A percentile compares a stretch with the other conserved stretches of the same genome.
Conservation (phyloP, 2,329 filamentous ascomycete species). For the Aspergillus alliaceus region DNA sequence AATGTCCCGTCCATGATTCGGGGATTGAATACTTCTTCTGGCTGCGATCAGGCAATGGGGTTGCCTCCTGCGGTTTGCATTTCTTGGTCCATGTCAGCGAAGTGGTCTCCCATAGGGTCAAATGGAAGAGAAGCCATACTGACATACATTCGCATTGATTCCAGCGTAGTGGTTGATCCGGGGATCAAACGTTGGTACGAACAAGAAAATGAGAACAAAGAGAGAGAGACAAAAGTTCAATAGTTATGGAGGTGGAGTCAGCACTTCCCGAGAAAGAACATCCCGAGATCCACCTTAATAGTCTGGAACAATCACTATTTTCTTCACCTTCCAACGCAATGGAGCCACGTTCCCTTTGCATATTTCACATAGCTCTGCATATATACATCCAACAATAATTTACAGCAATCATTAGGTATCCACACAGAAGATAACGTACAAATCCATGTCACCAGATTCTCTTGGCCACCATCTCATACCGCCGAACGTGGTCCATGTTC, state of each 20-base stretch:
- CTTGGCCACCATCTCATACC: conserved; percentile 96
- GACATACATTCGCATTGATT: too few species aligned
- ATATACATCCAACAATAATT: neutral
- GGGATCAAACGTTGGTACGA: neutral
- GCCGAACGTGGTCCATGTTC: conserved; percentile 66
- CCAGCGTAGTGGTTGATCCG: neutral
- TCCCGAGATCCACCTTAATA: too few species aligned
- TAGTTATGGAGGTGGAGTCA: neutral
- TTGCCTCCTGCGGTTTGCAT: neutral
- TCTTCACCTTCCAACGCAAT: neutral
- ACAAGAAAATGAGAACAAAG: neutral
- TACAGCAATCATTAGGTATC: neutral
- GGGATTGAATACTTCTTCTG: neutral
- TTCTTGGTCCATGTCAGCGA: too few species aligned
- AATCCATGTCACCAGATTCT: conserved; percentile 75
- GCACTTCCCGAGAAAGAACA: neutral
- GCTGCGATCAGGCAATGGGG: neutral
- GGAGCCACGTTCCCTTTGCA: neutral
- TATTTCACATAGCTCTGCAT: too few species aligned
- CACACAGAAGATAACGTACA: neutral
- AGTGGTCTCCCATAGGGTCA: too few species aligned
- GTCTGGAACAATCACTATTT: too few species aligned
- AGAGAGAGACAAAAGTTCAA: too few species aligned
- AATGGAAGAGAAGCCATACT: too few species aligned
- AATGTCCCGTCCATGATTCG: neutral